Evolutionary conservation across 2,329 filamentous ascomycete genomes (phyloP), one percentile per base, ranked within the genome.

Genomic region (Fusarium tuaranense): DNA sequence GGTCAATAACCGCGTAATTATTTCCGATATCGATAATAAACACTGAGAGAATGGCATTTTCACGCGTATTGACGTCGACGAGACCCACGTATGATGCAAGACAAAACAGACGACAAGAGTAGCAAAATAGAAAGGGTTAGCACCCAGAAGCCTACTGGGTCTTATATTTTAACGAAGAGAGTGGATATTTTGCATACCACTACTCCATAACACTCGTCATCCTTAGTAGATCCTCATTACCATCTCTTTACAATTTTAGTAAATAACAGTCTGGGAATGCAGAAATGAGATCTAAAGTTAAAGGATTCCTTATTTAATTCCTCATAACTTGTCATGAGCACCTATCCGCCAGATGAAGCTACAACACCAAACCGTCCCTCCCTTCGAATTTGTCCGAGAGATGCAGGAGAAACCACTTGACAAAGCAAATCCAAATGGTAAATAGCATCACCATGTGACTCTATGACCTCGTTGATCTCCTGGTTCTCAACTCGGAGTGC

Each of bases 321-420:
- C 14, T 18, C 44, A 48, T 6, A 48, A 48, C 7, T 10, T 44
- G n/a, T 5, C 9, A 9, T 10, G 5, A 48, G 2, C 22, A 25
- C 14, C 22, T 48, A 27, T 48, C 44, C 1, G 14, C 1, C 14
- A 12, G 44, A 48, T 27, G 22, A 48, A 27, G 22, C 14, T 27
- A 18, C 44, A 18, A 18, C 14, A 27, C 22, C 22, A 4, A 27
- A 7, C 22, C 5, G 3, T 18, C 14, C 44, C 22, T 46, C 78
- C 69, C 61, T 78, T 70, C 78, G 79, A 27, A 82, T 81, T 60
- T 83, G 81, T 78, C 80, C 80, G 53, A 82, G 77, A 39, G 44
- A 48, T 48, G 8, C 14, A 27, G 22, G 14, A 48, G 44, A 7
- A 18, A 48, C 22, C 22, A 48, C 44, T 12, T 12, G 22, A 5